Evolutionary conservation across 805 yeast genomes (phyloP).

Genomic region (Myxozyma neotropica): DNA sequence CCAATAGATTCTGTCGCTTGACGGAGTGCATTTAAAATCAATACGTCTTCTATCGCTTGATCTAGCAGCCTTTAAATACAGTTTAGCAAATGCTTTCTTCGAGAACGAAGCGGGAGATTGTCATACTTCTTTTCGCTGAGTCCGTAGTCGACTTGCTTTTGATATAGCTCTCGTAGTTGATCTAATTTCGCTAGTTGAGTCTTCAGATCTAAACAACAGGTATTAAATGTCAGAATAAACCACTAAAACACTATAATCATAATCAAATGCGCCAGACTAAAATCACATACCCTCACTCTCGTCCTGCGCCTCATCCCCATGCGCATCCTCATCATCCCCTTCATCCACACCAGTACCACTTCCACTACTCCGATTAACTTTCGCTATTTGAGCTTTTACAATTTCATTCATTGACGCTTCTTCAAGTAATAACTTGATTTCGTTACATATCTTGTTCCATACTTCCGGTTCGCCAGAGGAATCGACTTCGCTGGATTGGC

Average conservation of each 20-base stretch:
- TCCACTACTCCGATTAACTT: slow-evolving; percentile 4
- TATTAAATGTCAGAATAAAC: too few species aligned
- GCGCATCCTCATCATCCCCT: slow-evolving; percentile 6
- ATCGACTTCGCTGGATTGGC: slow-evolving; percentile 6
- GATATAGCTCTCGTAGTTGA: slow-evolving; percentile 17
- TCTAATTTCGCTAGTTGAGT: slow-evolving; percentile 18
- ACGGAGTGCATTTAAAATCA: slow-evolving; percentile 23
- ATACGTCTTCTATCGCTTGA: slow-evolving; percentile 28
- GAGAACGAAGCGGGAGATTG: too few species aligned
- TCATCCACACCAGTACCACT: neutral
- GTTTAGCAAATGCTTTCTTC: neutral
- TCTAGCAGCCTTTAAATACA: slow-evolving; percentile 16
- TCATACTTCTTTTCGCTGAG: slow-evolving; percentile 24
- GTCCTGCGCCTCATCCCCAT: slow-evolving; percentile 7
- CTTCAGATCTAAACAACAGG: slow-evolving; percentile 5
- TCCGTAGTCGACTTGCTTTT: slow-evolving; percentile 18
- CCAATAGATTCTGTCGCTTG: slow-evolving; percentile 19
- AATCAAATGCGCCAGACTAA: too few species aligned
- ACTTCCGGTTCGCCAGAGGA: slow-evolving; percentile 28
- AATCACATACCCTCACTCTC: slow-evolving; percentile 9
- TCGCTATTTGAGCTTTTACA: slow-evolving; percentile 3
- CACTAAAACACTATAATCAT: too few species aligned
- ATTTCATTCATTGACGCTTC: slow-evolving; percentile 12
- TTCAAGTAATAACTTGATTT: slow-evolving; percentile 16
- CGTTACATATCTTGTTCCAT: slow-evolving; percentile 26